Evolutionary conservation across 345 rosid species (phyloP), one percentile per base, ranked within the genome.

Genomic region (Microthlaspi erraticum): DNA sequence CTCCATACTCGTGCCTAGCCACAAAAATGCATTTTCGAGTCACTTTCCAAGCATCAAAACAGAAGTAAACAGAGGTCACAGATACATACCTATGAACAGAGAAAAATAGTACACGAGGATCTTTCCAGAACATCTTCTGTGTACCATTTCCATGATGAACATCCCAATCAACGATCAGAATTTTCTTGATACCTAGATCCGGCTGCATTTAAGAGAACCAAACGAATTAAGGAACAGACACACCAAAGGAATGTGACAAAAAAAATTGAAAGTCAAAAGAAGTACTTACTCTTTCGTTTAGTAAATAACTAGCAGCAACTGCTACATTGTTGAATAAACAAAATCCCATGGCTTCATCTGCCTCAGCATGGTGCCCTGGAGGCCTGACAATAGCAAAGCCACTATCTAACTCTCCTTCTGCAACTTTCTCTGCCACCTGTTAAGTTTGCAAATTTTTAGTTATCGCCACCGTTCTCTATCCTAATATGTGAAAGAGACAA

Each of bases 331-430:
- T 94, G 81, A 79, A 94, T 33, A 91, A 71, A 84, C 99, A 94
- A 71, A 91, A 91, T 10, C 99, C 99, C 97, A 91, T 86, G 2
- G 96, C 86, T 80, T 86, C 80, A 79, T 89, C 75, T 46, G 75
- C 76, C 71, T 91, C 99, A 20, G 99, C 97, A 86, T 94, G 99
- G 77, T 94, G 99, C 5, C 99, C 99, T n/a, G 99, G 97, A n/a
- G 99, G 99, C 80, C 99, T 85, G 63, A 94, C 92, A 77, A 94
- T 79, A 46, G 97, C 95, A 72, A 85, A 93, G 26, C 87, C 97
- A 79, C 89, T 85, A 75, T 85, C 77, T 78, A 91, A 39, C 60
- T 94, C 96, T 50, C 96, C 91, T 75, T 78, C 81, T 17, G 99
- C 95, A 75, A 91, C 97, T 81, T 76, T 84, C 66, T 87, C 90